These are phyloP conservation scores for Coelastrella sp. DNA, from an alignment of 139 green algal genomes.

Conservation along the genomic window DNA sequence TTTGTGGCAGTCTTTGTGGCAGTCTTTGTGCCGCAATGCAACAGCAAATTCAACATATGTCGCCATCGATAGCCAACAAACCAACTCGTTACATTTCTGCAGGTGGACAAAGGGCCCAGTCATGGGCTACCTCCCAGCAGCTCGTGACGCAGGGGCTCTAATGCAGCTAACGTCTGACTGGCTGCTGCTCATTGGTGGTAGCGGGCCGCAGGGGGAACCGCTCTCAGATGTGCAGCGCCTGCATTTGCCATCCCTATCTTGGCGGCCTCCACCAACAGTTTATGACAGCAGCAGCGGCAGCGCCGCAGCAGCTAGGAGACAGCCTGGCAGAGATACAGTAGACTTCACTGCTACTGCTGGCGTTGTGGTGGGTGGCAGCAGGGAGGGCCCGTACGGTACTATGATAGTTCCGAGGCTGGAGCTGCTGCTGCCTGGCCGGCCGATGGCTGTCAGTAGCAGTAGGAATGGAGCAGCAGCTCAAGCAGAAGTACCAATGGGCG, in stretches of 20 bases:
- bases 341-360: neutral
- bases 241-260: conserved; percentile 36
- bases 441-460: neutral
- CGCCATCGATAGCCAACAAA: too few species aligned
- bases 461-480: too few species aligned
- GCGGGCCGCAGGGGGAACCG: neutral
- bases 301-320: neutral
- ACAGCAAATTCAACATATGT: too few species aligned
- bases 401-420: neutral
- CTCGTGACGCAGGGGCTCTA: neutral
- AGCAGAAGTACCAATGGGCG: too few species aligned
- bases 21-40: too few species aligned
- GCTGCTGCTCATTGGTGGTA: conserved; percentile 36
- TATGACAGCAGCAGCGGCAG: neutral
- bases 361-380: conserved; percentile 3
- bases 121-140: conserved; percentile 33
- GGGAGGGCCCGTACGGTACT: neutral
- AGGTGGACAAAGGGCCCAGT: conserved; percentile 43
- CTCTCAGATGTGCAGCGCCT: conserved; percentile 36
- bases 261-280: neutral
- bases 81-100: neutral
- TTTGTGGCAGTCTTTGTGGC: too few species aligned
- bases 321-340: neutral
- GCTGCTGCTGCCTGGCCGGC: conserved; percentile 36
- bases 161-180: conserved; percentile 20